A percentile compares a stretch with the other conserved stretches of the same genome.
Evolutionary conservation across 495 filamentous ascomycete species (phyloP).

Genomic region (Tuber melanosporum): DNA sequence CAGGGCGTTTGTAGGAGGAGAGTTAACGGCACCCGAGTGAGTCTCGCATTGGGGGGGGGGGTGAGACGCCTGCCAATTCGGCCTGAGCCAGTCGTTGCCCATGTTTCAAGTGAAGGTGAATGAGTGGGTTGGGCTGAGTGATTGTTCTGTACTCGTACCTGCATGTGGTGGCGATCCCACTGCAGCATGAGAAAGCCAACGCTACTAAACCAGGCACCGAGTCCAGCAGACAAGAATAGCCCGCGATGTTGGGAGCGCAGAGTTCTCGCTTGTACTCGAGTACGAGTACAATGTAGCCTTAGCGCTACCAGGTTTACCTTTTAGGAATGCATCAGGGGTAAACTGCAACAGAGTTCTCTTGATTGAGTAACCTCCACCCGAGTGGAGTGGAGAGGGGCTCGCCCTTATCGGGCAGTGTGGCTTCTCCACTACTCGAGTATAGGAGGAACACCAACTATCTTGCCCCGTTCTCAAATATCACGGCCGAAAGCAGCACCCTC

Average conservation of each 20-base stretch:
- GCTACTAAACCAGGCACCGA: background rate
- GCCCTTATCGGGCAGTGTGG: background rate
- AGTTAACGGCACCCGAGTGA: background rate
- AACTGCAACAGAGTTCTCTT: slow-evolving; percentile 22
- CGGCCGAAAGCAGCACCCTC: background rate
- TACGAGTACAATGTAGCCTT: background rate
- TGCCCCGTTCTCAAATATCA: background rate
- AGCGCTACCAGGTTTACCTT: slow-evolving; percentile 13
- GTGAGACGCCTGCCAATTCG: background rate
- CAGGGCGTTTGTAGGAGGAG: background rate
- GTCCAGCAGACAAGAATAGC: background rate
- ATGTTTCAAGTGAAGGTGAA: background rate
- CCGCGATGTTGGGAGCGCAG: background rate
- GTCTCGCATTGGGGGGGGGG: background rate
- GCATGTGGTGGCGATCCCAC: background rate
- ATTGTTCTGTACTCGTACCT: background rate
- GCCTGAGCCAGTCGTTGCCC: background rate
- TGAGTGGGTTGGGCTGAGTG: background rate
- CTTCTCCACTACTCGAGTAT: background rate
- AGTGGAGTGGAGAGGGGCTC: background rate
- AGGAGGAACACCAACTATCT: background rate
- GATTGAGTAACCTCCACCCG: slow-evolving; percentile 20
- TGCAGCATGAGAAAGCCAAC: background rate
- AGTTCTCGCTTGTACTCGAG: background rate
- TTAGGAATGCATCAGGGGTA: slow-evolving; percentile 15